A percentile compares a stretch with the other conserved stretches of the same genome.
These are phyloP conservation scores for Parasitella parasitica DNA, from an alignment of 371 early-diverging fungal genomes.

Conservation along the genomic window DNA sequence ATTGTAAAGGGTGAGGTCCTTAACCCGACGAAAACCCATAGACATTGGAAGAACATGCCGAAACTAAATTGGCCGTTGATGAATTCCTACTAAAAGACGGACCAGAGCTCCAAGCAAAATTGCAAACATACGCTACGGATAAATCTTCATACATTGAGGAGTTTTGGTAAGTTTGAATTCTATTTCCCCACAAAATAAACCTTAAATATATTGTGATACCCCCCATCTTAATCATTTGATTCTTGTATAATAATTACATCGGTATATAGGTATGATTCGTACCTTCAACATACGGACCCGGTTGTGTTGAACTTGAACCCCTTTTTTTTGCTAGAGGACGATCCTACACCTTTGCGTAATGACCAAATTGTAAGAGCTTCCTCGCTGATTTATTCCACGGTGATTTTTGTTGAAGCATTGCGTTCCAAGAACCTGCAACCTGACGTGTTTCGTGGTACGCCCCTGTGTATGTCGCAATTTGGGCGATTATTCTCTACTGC, in stretches of 20 bases:
- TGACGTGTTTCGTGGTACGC: conserved; percentile 64
- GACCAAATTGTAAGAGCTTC: conserved; percentile 54
- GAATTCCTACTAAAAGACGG: conserved; percentile 76
- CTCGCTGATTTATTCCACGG: conserved; percentile 52
- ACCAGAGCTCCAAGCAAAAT: conserved; percentile 72
- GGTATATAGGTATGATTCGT: conserved; percentile 53
- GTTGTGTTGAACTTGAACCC: conserved; percentile 56
- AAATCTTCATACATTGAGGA: conserved; percentile 60
- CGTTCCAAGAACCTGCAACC: conserved; percentile 56
- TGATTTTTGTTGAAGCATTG: conserved; percentile 52
- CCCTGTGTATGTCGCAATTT: conserved; percentile 71
- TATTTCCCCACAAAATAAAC: conserved; percentile 10
- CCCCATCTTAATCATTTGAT: neutral
- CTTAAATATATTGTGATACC: neutral
- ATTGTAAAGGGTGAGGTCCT: too few relatives aligned
- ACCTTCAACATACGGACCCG: conserved; percentile 44
- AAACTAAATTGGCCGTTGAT: conserved; percentile 61
- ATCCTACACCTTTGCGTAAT: conserved; percentile 52
- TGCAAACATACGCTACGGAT: conserved; percentile 61
- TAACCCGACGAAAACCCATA: neutral
- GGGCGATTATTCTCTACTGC: conserved; percentile 60
- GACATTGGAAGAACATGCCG: conserved; percentile 60
- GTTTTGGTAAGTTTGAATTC: conserved; percentile 42
- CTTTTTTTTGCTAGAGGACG: conserved; percentile 54
- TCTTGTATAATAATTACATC: too few relatives aligned